phyloP scores from a whole-genome alignment of 83 land plant genomes.

The Picea abies region DNA sequence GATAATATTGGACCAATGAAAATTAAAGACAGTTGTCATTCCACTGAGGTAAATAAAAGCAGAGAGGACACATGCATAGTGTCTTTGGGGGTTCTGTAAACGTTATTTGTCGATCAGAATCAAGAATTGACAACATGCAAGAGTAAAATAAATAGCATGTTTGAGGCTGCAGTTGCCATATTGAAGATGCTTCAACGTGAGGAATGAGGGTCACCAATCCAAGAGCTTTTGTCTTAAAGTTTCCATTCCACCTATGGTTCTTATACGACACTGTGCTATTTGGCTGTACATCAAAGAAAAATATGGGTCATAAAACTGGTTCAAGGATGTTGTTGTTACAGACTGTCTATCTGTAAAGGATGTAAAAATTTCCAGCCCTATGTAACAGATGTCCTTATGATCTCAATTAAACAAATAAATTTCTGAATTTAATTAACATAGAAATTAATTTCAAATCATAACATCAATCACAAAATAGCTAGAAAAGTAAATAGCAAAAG shows the following conservation, averaged over 20 bases:
- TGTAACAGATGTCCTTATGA: no score
- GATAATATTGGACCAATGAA: neutral
- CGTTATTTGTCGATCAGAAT: neutral
- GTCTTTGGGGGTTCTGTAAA: conserved; percentile 59
- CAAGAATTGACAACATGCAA: conserved; percentile 17
- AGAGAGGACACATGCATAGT: conserved; percentile 28
- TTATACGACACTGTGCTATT: conserved; percentile 34
- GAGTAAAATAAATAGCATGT: conserved; percentile 7
- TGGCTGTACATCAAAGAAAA: conserved; percentile 12
- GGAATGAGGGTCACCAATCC: conserved; percentile 28
- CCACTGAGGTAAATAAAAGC: neutral
- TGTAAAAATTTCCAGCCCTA: no score
- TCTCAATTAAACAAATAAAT: no score
- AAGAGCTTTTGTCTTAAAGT: conserved; percentile 48
- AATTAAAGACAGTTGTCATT: conserved; percentile 9
- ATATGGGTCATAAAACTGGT: no score
- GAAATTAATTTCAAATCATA: no score
- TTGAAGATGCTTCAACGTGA: conserved; percentile 27
- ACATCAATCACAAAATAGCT: no score
- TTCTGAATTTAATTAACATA: no score
- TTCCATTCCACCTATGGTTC: conserved; percentile 38
- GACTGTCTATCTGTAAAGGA: no score
- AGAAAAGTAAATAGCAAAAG: no score
- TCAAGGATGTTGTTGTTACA: no score
- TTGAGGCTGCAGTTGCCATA: conserved; percentile 30